Conservation (phyloP, 345 rosid species). For the Cardiospermum halicacabum region DNA sequence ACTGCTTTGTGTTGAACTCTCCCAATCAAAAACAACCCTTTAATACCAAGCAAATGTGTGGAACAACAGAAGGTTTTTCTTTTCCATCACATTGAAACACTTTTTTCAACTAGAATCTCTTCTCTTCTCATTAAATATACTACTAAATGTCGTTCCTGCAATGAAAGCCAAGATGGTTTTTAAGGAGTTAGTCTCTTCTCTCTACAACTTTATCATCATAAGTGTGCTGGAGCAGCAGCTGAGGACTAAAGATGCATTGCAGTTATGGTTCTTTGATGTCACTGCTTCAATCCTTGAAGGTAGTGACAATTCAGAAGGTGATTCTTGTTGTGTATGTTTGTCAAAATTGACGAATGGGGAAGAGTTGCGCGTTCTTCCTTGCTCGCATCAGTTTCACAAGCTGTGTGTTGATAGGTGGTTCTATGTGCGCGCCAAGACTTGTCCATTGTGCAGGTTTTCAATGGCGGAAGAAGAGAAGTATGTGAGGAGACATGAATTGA, state of each 20-base stretch:
- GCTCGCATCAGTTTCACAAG: conserved; percentile 64
- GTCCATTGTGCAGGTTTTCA: conserved; percentile 71
- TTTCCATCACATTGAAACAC: neutral
- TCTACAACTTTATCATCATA: conserved; percentile 19
- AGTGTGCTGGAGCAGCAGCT: conserved; percentile 20
- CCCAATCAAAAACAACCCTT: conserved; percentile 31
- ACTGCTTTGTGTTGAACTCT: conserved; percentile 35
- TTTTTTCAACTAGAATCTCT: conserved; percentile 11
- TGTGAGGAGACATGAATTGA: conserved; percentile 30
- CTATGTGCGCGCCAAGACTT: conserved; percentile 42
- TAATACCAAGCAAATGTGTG: conserved; percentile 32
- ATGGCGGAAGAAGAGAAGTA: conserved; percentile 25
- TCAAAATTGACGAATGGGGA: conserved; percentile 39
- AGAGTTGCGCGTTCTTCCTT: conserved; percentile 46
- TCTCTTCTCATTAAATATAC: conserved; percentile 18
- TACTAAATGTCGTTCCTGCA: conserved; percentile 3
- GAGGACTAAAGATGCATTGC: conserved; percentile 16
- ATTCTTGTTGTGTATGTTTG: conserved; percentile 63
- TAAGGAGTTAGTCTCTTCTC: conserved; percentile 21
- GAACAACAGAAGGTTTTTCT: conserved; percentile 8
- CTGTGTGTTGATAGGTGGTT: conserved; percentile 70
- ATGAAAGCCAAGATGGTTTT: conserved; percentile 29
- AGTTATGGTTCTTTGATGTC: neutral
- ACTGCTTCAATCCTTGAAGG: conserved; percentile 3
- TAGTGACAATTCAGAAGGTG: conserved; percentile 24